Percentiles rank a stretch among this genome's conserved stretches.
phyloP scores from a whole-genome alignment of 139 green algal genomes.

The Astrephomene gubernaculifera region DNA sequence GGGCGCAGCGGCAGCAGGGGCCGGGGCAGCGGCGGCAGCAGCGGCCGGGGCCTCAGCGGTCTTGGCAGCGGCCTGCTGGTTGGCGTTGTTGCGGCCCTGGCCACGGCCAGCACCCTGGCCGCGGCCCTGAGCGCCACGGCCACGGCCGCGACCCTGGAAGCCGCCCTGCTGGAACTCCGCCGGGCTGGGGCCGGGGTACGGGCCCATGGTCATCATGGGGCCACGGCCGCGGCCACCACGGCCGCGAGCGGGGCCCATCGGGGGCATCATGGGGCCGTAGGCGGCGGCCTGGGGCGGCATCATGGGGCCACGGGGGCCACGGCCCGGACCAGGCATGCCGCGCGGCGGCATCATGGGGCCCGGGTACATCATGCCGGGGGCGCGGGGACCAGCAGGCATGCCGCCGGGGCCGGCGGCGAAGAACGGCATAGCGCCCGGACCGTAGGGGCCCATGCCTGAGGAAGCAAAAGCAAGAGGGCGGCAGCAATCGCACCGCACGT shows the following conservation, averaged over 20 bases:
- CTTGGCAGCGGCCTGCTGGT: not conserved
- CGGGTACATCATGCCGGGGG: constrained; percentile 52
- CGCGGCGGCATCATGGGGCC: constrained; percentile 51
- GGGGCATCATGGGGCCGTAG: constrained; percentile 43
- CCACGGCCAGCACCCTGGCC: constrained; percentile 16
- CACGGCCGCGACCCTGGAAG: constrained; percentile 55
- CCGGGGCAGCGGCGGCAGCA: not conserved
- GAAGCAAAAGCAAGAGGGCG: not conserved
- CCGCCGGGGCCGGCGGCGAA: constrained; percentile 63
- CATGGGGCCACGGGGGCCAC: constrained; percentile 46
- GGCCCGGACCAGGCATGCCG: constrained; percentile 52
- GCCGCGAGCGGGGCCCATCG: constrained; percentile 37
- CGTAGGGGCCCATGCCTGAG: constrained; percentile 60
- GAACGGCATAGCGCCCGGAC: constrained; percentile 45
- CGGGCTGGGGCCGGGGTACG: not conserved
- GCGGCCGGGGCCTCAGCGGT: constrained; percentile 10
- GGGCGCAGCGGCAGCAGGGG: constrained; percentile 45
- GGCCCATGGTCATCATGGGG: constrained; percentile 26
- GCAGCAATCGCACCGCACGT: no score
- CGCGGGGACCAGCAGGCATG: constrained; percentile 61
- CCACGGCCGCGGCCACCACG: constrained; percentile 51
- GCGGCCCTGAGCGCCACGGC: constrained; percentile 28
- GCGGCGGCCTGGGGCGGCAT: constrained; percentile 33
- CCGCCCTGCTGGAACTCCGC: constrained; percentile 35
- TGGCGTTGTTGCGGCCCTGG: constrained; percentile 19